These are phyloP conservation scores for Nitzschia sp. DNA, from an alignment of 108 stramenopile species.

Conservation along the genomic window DNA sequence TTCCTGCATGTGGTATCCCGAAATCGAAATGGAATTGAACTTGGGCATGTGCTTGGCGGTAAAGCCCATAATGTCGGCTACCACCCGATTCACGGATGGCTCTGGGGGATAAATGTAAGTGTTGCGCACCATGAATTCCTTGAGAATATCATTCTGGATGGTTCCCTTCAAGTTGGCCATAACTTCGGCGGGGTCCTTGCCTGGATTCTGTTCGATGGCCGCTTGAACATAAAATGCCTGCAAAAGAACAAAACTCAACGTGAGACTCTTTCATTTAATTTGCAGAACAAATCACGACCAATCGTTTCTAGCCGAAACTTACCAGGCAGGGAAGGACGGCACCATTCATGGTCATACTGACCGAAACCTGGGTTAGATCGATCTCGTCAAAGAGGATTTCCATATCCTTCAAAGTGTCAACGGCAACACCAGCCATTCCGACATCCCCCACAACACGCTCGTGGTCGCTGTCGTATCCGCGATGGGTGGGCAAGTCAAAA, in stretches of 20 bases:
- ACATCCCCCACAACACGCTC: constrained; percentile 96
- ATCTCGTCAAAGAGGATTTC: constrained; percentile 97
- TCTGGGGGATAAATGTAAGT: constrained; percentile 96
- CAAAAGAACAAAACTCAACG: neutral
- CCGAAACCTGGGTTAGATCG: constrained; percentile 90
- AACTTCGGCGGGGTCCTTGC: constrained; percentile 45
- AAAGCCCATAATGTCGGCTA: constrained; percentile 95
- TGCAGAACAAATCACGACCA: neutral
- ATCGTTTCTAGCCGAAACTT: constrained; percentile 1
- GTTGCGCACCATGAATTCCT: constrained; percentile 97
- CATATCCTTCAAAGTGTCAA: constrained; percentile 95
- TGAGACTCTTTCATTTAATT: neutral
- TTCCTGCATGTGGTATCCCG: constrained; percentile 99
- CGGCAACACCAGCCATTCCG: constrained; percentile 98
- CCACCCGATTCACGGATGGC: constrained; percentile 86
- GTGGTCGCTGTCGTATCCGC: constrained; percentile 97
- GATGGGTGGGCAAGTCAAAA: constrained; percentile 97
- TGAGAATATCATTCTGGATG: constrained; percentile 99
- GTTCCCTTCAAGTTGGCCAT: constrained; percentile 84
- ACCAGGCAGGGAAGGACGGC: constrained; percentile 91
- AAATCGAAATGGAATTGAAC: constrained; percentile 95
- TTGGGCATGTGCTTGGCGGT: constrained; percentile 94
- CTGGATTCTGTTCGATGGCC: constrained; percentile 73
- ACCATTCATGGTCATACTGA: constrained; percentile 99
- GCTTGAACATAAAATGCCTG: constrained; percentile 94